Base-by-base conservation (phyloP, 345 rosid genomes). In the Citropsis articulata region DNA sequence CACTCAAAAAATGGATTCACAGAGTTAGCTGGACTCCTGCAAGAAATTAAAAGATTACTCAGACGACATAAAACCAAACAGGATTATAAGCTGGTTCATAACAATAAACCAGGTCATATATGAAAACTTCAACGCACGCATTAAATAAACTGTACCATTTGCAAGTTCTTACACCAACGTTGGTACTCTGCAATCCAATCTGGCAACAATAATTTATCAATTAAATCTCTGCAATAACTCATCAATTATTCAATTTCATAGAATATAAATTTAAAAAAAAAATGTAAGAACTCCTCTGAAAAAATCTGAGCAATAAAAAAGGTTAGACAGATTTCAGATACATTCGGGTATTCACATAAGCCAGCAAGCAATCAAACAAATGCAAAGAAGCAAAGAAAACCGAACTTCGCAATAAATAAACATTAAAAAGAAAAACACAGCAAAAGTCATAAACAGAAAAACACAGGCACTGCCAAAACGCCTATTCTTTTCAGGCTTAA, bases 11-110 rank as follows among this genome's bases (percentile, higher is more conserved):
- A 28, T 12, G 27, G 81, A 67, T 38, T 40, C 18, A 50, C 14
- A 14, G 19, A 14, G 55, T 24, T 12, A 18, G 16, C 48, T 2
- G 66, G 42, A 83, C 12, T 77, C 86, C 84, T 76, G 71, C 33
- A 64, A 62, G 38, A 66, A 57, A 7, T 62, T 66, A 55, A 33
- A 38, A 48, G 8, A 55, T 9, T 24, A 25, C 67, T 62, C 40
- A 62, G 31, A 66, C 69, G 35, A 60, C 1, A 33, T 33, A 13
- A 72, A 59, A 36, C 10, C 28, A 5, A 2, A 16, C 33, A 60
- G 55, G 21, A 28, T 30, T 45, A 53, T 9, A 8, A 0, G 38
- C 72, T 8, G 62, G 30, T 27, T 59, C 30, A 76, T 19, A 55
- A 16, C n/a, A 24, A 30, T 22, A 53, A 4, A 64, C 22, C 45